phyloP scores from a whole-genome alignment of 2,329 filamentous ascomycete species.

The Nigrospora oryzae region DNA sequence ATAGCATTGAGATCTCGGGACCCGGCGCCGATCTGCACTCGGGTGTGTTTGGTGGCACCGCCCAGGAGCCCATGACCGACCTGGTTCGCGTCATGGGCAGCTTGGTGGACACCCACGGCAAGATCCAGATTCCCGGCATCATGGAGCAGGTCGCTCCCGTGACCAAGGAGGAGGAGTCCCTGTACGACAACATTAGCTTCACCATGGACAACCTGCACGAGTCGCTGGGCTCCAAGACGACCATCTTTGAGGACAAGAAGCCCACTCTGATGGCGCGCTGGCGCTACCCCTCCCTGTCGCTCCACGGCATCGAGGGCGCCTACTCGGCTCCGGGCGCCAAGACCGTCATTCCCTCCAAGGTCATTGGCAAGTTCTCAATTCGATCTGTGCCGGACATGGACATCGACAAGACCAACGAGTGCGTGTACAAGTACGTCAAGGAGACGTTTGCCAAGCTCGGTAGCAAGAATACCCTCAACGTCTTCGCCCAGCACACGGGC shows the following conservation, averaged over 20 bases:
- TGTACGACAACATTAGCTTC: conserved; percentile 90
- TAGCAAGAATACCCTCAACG: conserved; percentile 86
- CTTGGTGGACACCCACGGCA: conserved; percentile 82
- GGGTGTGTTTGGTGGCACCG: conserved; percentile 92
- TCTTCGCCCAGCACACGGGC: conserved; percentile 77
- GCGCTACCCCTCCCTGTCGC: conserved; percentile 86
- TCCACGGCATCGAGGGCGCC: conserved; percentile 92
- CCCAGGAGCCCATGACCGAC: conserved; percentile 98
- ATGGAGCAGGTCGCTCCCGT: conserved; percentile 87
- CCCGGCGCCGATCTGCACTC: conserved; percentile 92
- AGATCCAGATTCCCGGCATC: conserved; percentile 90
- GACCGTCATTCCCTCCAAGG: conserved; percentile 97
- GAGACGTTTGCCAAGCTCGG: conserved; percentile 77
- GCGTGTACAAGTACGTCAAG: conserved; percentile 77
- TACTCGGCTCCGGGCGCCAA: conserved; percentile 92
- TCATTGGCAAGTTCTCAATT: conserved; percentile 97
- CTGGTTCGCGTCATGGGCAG: conserved; percentile 73
- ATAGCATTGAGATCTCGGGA: conserved; percentile 82
- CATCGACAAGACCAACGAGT: conserved; percentile 76
- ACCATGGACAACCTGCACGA: conserved; percentile 94
- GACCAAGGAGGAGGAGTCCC: conserved; percentile 72
- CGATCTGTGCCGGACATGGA: conserved; percentile 97
- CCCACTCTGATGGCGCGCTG: conserved; percentile 90
- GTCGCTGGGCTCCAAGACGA: conserved; percentile 80
- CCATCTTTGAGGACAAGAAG: conserved; percentile 84